Base-by-base conservation (phyloP, 768 basidiomycete genomes). In the Leccinum aurantiacum region DNA sequence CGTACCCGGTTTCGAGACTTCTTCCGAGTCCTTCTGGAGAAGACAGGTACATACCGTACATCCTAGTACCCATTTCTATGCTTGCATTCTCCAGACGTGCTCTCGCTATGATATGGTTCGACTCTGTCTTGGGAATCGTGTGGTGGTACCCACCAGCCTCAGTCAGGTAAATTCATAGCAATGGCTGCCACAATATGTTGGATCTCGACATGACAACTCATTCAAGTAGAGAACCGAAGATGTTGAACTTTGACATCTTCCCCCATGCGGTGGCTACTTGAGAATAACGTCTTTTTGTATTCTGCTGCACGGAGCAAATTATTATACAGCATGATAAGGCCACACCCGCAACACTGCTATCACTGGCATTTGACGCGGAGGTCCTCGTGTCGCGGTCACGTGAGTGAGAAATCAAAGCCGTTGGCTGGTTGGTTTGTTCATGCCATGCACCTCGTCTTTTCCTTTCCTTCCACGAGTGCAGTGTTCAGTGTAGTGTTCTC, bases 371-470 rank as follows among this genome's bases (percentile, higher is more conserved):
- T 29, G 61, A 56, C 46, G 63, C 44, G 48, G 48, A 44, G 19
- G 48, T 41, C 60, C 65, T 63, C 68, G 68, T 60, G 71, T 62
- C 69, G 54, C 62, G 57, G 27, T 70, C 69, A 70, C 64, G 71
- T 70, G 69, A 55, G 51, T 27, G 19, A 27, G 49, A 72, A 72
- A 68, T 72, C 71, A 70, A 54, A 46, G 13, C 29, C n/a, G 4
- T 14, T 35, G 24, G 44, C 35, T 22, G 51, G 53, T 47, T n/a
- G 38, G 37, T 38, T 33, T 10, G 25, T 29, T 29, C 29, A 29
- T 31, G 29, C n/a, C 10, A 3, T 4, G 44, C 31, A 33, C 33
- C 33, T 33, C 27, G 15, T 1, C 53, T 9, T 57, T 27, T 33
- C 38, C 58, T 38, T 46, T 47, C 17, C 38, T 41, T 41, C 38